Evolutionary conservation across 495 filamentous ascomycete species (phyloP).

Genomic region (Neurospora terricola): DNA sequence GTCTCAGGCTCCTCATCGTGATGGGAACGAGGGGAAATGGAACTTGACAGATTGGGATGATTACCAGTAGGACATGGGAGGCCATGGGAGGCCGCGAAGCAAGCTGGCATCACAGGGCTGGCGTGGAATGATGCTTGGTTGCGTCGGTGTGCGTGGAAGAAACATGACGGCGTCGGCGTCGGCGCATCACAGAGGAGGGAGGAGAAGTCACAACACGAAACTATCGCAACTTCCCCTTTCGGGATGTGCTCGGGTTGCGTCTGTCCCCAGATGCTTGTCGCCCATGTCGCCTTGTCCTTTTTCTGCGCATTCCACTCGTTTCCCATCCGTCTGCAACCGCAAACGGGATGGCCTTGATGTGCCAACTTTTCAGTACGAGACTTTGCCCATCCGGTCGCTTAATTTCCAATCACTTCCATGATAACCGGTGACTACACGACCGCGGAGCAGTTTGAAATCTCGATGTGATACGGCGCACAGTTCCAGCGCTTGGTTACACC

Average conservation of each 20-base stretch:
- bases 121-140: background rate
- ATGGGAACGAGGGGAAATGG: background rate
- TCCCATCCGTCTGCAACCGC: background rate
- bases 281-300: background rate
- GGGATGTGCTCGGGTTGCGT: constrained; percentile 1
- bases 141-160: background rate
- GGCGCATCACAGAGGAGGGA: background rate
- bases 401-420: background rate
- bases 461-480: background rate
- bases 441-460: background rate
- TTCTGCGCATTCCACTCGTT: background rate
- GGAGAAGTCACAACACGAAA: background rate
- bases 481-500: background rate
- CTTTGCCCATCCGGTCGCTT: background rate
- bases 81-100: background rate
- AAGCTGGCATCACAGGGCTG: background rate
- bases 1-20: background rate
- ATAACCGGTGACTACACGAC: background rate
- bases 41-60: background rate
- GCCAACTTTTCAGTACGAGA: background rate
- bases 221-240: constrained; percentile 1
- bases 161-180: background rate
- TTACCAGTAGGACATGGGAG: background rate
- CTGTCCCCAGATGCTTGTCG: background rate
- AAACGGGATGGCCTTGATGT: background rate